Conservation (phyloP, 129 eudicot genomes). For the Chrysanthemum makinoi region DNA sequence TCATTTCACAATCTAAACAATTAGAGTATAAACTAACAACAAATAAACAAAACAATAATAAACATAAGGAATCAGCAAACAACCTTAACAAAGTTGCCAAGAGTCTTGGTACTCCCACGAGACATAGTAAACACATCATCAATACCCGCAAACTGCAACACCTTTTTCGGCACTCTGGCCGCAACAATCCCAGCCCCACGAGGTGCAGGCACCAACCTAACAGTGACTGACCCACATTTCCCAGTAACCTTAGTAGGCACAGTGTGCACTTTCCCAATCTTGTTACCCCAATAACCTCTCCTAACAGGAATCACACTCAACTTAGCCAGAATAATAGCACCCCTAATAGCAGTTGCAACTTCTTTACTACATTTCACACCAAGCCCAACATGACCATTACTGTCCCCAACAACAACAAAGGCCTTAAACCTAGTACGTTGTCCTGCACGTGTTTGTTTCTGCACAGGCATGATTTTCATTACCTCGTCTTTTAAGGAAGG, state of each 20-base stretch:
- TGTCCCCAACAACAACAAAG: constrained; percentile 70
- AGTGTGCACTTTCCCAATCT: constrained; percentile 59
- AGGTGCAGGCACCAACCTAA: constrained; percentile 72
- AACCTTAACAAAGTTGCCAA: constrained; percentile 67
- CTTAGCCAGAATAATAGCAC: constrained; percentile 50
- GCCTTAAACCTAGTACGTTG: constrained; percentile 84
- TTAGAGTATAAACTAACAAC: not conserved
- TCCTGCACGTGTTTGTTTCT: constrained; percentile 82
- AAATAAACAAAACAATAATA: not conserved
- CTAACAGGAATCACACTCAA: constrained; percentile 58
- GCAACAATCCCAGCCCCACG: constrained; percentile 71
- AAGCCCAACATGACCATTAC: constrained; percentile 69
- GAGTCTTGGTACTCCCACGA: constrained; percentile 63
- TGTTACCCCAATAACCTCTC: constrained; percentile 68
- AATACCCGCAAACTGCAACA: constrained; percentile 58
- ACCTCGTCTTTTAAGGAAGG: constrained; percentile 61
- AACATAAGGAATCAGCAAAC: not conserved
- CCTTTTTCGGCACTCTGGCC: constrained; percentile 71
- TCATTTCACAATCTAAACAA: too few species aligned
- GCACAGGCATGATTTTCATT: constrained; percentile 80
- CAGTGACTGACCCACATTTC: constrained; percentile 77
- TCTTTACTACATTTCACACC: constrained; percentile 76
- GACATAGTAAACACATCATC: constrained; percentile 63
- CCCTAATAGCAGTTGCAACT: constrained; percentile 61
- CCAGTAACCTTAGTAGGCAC: constrained; percentile 70